phyloP scores from a whole-genome alignment of 768 basidiomycete species.

The Sistotremastrum suecicum region DNA sequence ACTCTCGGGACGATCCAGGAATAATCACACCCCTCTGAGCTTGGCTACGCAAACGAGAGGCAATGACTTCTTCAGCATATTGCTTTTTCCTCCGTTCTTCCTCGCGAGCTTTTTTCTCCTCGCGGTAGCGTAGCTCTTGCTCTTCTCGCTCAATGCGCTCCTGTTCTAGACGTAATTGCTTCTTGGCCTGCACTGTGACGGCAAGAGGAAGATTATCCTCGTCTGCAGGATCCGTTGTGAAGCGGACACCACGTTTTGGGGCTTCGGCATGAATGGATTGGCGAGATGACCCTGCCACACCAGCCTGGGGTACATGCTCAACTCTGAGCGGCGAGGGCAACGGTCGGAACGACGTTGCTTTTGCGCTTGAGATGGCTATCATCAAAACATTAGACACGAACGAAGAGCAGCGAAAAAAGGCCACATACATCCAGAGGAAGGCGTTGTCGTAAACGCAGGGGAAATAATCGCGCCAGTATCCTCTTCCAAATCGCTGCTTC shows the following conservation, averaged over 20 bases:
- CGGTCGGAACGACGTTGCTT: not conserved
- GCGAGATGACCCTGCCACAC: not conserved
- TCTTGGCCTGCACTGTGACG: conserved; percentile 56
- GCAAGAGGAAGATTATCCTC: conserved; percentile 58
- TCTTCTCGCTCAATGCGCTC: conserved; percentile 50
- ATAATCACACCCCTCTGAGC: conserved; percentile 24
- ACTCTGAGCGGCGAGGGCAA: conserved; percentile 1
- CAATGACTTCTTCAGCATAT: conserved; percentile 46
- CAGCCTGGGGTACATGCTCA: not conserved
- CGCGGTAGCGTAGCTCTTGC: conserved; percentile 35
- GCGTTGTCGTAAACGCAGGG: conserved; percentile 4
- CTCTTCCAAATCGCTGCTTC: conserved; percentile 21
- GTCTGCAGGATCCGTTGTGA: conserved; percentile 43
- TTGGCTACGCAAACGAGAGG: conserved; percentile 34
- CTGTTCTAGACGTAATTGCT: conserved; percentile 53
- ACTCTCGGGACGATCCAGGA: conserved; percentile 12
- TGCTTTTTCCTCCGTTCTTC: conserved; percentile 38
- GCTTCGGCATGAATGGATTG: conserved; percentile 1
- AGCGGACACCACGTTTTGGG: conserved; percentile 41
- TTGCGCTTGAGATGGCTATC: too few species aligned
- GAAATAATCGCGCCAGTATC: conserved; percentile 7
- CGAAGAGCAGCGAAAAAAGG: conserved; percentile 5
- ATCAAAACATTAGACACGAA: not conserved
- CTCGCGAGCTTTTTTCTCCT: conserved; percentile 32
- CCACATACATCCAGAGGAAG: conserved; percentile 8